These are phyloP conservation scores for Arthroderma uncinatum DNA, from an alignment of 2,329 filamentous ascomycete species.

Conservation along the genomic window DNA sequence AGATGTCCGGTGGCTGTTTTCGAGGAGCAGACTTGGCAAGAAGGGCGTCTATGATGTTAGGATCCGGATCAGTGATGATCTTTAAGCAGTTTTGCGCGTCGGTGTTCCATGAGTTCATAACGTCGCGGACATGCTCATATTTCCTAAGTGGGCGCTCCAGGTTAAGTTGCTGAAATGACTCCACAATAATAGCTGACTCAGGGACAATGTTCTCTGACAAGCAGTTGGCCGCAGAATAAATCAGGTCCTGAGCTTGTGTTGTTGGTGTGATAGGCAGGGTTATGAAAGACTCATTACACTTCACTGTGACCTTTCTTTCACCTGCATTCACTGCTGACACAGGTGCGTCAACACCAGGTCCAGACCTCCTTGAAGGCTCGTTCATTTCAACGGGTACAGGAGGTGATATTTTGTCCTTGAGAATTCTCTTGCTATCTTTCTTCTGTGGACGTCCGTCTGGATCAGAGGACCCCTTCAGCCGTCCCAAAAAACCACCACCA, in stretches of 20 bases:
- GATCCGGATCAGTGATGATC: constrained; percentile 45
- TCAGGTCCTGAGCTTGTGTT: constrained; percentile 63
- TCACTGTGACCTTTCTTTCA: constrained; percentile 62
- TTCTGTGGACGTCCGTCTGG: neutral
- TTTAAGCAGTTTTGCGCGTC: constrained; percentile 69
- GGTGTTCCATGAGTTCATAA: constrained; percentile 85
- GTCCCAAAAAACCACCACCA: neutral
- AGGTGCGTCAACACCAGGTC: constrained; percentile 60
- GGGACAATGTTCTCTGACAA: constrained; percentile 55
- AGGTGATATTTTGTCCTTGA: neutral
- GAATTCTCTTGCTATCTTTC: neutral
- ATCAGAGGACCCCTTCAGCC: neutral
- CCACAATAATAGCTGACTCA: constrained; percentile 58
- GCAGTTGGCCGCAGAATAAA: constrained; percentile 53
- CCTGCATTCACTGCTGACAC: constrained; percentile 69
- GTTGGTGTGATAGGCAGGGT: constrained; percentile 61
- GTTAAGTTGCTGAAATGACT: constrained; percentile 63
- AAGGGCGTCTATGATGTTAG: constrained; percentile 47
- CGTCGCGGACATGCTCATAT: constrained; percentile 76
- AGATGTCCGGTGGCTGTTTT: constrained; percentile 53
- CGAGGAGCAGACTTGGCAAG: constrained; percentile 53
- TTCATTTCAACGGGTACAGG: neutral
- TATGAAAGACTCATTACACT: constrained; percentile 58
- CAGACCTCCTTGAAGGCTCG: constrained; percentile 10
- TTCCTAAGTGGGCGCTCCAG: constrained; percentile 71